Evolutionary conservation across 2,329 filamentous ascomycete species (phyloP).

Genomic region (Davidsoniella australis): DNA sequence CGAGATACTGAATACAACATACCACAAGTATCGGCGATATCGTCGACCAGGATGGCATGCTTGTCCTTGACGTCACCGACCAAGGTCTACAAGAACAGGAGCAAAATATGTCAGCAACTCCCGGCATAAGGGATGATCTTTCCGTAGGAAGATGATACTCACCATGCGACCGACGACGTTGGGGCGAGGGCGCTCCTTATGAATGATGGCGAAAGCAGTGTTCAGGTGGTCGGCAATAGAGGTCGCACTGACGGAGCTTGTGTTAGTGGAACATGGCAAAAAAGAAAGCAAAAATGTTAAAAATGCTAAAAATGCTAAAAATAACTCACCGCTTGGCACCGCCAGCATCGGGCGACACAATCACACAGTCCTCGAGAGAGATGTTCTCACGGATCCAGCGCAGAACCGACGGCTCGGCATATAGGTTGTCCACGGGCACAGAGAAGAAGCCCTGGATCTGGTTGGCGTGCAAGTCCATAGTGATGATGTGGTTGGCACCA

Average conservation of each 20-base stretch:
- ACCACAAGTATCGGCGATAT: slow-evolving; percentile 94
- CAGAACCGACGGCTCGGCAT: slow-evolving; percentile 82
- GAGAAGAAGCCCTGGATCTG: slow-evolving; percentile 99
- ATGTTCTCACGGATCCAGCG: slow-evolving; percentile 85
- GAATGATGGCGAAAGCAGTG: slow-evolving; percentile 80
- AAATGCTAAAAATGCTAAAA: too few relatives aligned
- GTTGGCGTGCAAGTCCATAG: slow-evolving; percentile 90
- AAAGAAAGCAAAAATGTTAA: slow-evolving; percentile 15
- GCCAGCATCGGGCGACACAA: slow-evolving; percentile 87
- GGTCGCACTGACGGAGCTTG: slow-evolving; percentile 37
- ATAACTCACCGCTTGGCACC: slow-evolving; percentile 55
- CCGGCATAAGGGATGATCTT: not conserved
- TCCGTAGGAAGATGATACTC: not conserved
- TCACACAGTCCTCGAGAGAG: slow-evolving; percentile 66
- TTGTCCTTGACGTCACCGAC: slow-evolving; percentile 85
- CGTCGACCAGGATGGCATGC: slow-evolving; percentile 88
- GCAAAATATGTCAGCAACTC: slow-evolving; percentile 24
- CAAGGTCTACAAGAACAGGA: slow-evolving; percentile 26
- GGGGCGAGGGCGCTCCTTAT: slow-evolving; percentile 76
- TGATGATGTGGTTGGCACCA: slow-evolving; percentile 57
- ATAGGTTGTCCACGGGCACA: slow-evolving; percentile 57
- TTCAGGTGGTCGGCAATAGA: slow-evolving; percentile 86
- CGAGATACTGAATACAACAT: slow-evolving; percentile 20
- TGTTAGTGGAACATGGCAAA: not conserved
- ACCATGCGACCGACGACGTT: slow-evolving; percentile 86